phyloP scores from a whole-genome alignment of 1,284 basidiomycete species.

The Rhizopogon parksii region DNA sequence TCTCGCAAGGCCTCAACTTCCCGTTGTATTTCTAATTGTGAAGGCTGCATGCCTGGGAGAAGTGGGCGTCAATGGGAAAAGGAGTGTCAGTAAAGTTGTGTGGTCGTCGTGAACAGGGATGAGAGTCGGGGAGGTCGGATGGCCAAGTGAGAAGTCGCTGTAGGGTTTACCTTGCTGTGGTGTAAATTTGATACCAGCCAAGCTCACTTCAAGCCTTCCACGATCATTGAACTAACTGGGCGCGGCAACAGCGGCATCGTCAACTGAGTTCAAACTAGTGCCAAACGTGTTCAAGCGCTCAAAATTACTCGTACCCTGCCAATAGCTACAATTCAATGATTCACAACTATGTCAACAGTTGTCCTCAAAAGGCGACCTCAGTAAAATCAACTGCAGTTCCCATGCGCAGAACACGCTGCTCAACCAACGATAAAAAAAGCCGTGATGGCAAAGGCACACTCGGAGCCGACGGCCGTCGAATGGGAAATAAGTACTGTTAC shows the following conservation, averaged over 20 bases:
- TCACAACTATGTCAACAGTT: not conserved
- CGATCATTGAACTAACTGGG: not conserved
- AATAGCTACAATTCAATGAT: not conserved
- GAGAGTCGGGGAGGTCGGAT: conserved; percentile 3
- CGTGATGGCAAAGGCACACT: not conserved
- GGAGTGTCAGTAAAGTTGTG: conserved; percentile 8
- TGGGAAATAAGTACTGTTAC: not conserved
- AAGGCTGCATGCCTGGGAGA: conserved; percentile 54
- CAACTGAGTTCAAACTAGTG: conserved; percentile 1
- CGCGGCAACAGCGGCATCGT: conserved; percentile 1
- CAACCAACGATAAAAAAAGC: not conserved
- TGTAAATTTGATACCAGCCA: conserved; percentile 2
- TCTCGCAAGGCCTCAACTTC: conserved; percentile 82
- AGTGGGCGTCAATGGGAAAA: conserved; percentile 5
- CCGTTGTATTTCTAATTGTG: conserved; percentile 78
- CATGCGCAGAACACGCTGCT: no score
- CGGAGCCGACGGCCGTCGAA: conserved; percentile 1
- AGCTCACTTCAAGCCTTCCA: not conserved
- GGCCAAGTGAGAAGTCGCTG: conserved; percentile 2
- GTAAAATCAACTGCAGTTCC: not conserved
- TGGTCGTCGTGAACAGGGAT: not conserved
- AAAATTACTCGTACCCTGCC: not conserved
- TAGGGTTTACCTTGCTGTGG: conserved; percentile 4
- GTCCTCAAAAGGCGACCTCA: not conserved
- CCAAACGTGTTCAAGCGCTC: not conserved